A percentile compares a stretch with the other conserved stretches of the same genome.
Evolutionary conservation across 352 stramenopile species (phyloP).

Genomic region (Phytopythium cucurbitacearum): DNA sequence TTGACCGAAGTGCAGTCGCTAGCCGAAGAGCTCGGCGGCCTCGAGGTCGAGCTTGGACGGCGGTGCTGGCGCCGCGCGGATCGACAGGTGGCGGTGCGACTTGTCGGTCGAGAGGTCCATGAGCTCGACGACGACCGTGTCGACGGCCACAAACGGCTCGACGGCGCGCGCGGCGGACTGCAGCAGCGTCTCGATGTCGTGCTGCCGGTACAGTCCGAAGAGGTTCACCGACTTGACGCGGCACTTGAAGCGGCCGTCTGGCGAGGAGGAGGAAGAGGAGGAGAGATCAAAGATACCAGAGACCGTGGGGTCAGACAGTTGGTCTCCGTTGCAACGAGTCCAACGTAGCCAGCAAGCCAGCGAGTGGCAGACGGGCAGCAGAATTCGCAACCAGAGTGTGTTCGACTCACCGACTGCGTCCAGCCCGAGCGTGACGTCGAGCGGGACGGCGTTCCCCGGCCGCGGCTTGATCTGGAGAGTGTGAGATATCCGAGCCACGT

Average conservation of each 20-base stretch:
- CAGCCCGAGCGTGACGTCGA: constrained; percentile 58
- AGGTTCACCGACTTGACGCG: constrained; percentile 64
- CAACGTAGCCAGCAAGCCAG: neutral
- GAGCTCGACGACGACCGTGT: constrained; percentile 66
- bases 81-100: constrained; percentile 43
- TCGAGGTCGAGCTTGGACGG: constrained; percentile 52
- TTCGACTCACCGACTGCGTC: constrained; percentile 32
- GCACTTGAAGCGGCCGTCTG: constrained; percentile 65
- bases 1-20: too few species aligned
- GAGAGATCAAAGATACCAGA: too few species aligned
- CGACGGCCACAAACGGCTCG: constrained; percentile 49
- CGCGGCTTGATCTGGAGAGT: constrained; percentile 58
- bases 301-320: neutral
- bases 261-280: constrained; percentile 8
- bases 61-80: constrained; percentile 25
- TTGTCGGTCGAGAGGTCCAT: constrained; percentile 66
- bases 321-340: neutral
- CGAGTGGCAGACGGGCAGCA: too few species aligned
- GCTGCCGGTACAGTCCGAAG: constrained; percentile 56
- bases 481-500: constrained; percentile 3
- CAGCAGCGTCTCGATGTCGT: constrained; percentile 55
- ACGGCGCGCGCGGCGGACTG: constrained; percentile 9
- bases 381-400: too few species aligned
- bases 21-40: constrained; percentile 52
- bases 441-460: constrained; percentile 26